Conservation (phyloP, 2,329 filamentous ascomycete species). For the Colletotrichum sp. region DNA sequence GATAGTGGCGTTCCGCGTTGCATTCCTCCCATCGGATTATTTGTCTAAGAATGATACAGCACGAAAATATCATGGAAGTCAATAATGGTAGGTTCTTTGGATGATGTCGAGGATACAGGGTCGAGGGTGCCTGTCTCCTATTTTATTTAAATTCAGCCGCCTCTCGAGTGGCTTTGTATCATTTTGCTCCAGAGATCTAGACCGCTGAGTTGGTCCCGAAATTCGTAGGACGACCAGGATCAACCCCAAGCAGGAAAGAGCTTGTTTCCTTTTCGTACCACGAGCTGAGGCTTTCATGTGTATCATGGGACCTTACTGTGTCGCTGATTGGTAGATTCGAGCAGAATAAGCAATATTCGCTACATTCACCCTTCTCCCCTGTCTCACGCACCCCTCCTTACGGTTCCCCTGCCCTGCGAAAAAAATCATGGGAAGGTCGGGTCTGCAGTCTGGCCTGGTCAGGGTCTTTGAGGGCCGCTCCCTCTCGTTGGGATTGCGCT, state of each 20-base stretch:
- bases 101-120: not conserved
- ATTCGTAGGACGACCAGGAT: not conserved
- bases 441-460: not conserved
- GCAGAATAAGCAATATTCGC: not conserved
- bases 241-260: not conserved
- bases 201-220: not conserved
- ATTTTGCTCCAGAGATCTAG: not conserved
- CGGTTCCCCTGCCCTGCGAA: not conserved
- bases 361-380: not conserved
- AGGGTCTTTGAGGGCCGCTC: not conserved
- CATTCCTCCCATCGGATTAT: not conserved
- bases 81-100: not conserved
- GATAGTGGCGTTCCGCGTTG: not conserved
- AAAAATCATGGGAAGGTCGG: not conserved
- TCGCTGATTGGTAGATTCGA: not conserved
- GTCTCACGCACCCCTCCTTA: not conserved
- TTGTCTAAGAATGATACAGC: not conserved
- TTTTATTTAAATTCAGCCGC: not conserved
- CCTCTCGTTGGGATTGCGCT: not conserved
- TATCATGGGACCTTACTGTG: not conserved
- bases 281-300: not conserved
- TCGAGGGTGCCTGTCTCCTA: not conserved
- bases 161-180: not conserved
- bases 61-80: not conserved
- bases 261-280: slow-evolving; percentile 3